phyloP scores from a whole-genome alignment of 2,329 filamentous ascomycete species.

The Pseudogymnoascus sp. region DNA sequence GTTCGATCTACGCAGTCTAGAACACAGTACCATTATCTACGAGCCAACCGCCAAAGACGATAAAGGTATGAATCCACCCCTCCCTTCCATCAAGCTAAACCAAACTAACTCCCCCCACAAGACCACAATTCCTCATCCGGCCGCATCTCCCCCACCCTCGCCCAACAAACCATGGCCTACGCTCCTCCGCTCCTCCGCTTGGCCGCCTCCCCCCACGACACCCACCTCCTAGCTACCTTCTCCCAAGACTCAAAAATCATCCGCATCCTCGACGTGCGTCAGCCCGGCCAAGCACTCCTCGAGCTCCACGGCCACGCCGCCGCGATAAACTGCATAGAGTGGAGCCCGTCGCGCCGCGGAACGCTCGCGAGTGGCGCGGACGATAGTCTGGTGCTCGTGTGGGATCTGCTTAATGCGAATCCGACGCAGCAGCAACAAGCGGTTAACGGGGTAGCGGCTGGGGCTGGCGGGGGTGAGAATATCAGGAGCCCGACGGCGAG shows the following conservation, averaged over 20 bases:
- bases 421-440: constrained; percentile 60
- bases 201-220: constrained; percentile 88
- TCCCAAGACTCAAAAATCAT: constrained; percentile 87
- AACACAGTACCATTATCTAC: constrained; percentile 98
- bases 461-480: constrained; percentile 41
- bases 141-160: constrained; percentile 64
- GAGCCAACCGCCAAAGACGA: constrained; percentile 86
- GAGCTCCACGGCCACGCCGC: constrained; percentile 85
- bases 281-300: constrained; percentile 88
- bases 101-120: constrained; percentile 16
- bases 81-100: neutral
- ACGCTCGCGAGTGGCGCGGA: constrained; percentile 87
- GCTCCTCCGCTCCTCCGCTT: constrained; percentile 71
- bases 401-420: constrained; percentile 75
- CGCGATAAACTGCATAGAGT: constrained; percentile 86
- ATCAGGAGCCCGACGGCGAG: constrained; percentile 61
- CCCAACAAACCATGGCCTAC: constrained; percentile 68
- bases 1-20: constrained; percentile 93
- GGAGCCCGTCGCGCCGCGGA: constrained; percentile 80
- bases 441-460: constrained; percentile 66
- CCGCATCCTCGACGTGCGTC: constrained; percentile 89
- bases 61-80: constrained; percentile 41
- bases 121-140: constrained; percentile 45
- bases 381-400: constrained; percentile 83
- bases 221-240: constrained; percentile 93